Conservation (phyloP, 78 protist species). For the Emiliania huxleyi region DNA sequence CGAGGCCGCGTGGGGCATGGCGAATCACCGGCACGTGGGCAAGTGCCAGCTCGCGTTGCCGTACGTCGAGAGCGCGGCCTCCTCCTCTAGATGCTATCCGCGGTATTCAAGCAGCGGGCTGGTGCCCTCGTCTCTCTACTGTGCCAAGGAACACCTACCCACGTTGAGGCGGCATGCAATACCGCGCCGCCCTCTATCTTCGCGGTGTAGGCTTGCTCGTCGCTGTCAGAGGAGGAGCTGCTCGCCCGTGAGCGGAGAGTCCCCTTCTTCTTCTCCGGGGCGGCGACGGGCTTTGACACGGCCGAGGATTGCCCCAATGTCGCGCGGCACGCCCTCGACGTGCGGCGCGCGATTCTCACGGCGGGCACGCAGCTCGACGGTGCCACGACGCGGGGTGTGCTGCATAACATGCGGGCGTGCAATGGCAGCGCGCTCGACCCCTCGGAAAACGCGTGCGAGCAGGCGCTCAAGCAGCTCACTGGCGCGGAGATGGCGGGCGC, state of each 20-base stretch:
- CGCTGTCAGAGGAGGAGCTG: not conserved
- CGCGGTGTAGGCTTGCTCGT: too few relatives aligned
- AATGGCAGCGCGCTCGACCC: not conserved
- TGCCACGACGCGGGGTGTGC: not conserved
- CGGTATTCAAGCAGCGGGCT: not conserved
- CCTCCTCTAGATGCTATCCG: too few relatives aligned
- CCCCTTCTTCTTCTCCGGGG: not conserved
- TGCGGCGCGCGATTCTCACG: not conserved
- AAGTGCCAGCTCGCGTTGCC: not conserved
- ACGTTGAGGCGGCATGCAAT: too few relatives aligned
- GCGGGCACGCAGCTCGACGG: not conserved
- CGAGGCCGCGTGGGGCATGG: not conserved
- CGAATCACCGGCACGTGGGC: not conserved
- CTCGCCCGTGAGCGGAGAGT: not conserved
- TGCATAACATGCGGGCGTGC: not conserved
- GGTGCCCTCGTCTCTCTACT: not conserved
- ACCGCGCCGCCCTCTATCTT: too few relatives aligned
- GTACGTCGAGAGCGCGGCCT: not conserved
- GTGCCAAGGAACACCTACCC: too few relatives aligned
- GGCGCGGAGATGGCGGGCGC: not conserved
- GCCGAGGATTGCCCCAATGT: not conserved
- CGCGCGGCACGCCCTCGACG: not conserved
- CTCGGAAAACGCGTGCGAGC: not conserved
- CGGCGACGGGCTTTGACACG: not conserved
- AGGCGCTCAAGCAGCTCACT: not conserved